Base-by-base conservation (phyloP, 805 yeast species). In the Nakazawaea holstii region DNA sequence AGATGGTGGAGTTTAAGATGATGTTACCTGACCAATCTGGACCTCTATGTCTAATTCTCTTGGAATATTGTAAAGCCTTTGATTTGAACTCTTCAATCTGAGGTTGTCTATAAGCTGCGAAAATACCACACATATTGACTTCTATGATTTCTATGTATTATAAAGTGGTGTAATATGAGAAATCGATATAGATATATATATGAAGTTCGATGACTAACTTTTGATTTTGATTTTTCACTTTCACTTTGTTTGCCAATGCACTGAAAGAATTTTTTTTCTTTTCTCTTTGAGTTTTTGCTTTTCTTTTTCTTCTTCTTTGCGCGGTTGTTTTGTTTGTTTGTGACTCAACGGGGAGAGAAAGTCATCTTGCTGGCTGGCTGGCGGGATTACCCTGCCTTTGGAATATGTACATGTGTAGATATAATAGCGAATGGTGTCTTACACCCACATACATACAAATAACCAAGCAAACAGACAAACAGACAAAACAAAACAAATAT, bases 11-110 rank as follows among this genome's bases (percentile, higher is more conserved):
- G 82, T 87, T 87, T 64, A 82, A 81, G 55, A 78, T 71, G 55
- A 77, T 66, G 81, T 89, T 90, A 62, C 99, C 99, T 35, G 90
- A 78, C 99, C 99, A 94, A 71, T 94, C 99, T 57, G 99, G 99
- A 62, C 99, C 99, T 71, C 99, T 84, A 71, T 94, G 99, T 73
- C 99, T 84, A 66, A 92, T 85, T 70, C 91, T 80, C 69, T 89
- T 92, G 53, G 98, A 78, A 65, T 88, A 77, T 66, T 88, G 95
- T 53, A 94, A 76, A 39, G 98, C 98, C 64, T 83, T 83, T 53
- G 83, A 79, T 70, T 91, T 92, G 77, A 87, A 94, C 47, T 74
- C 70, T 58, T 84, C 83, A 51, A 87, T 84, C 55, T 89, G 86
- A 38, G 82, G 84, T 62, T 87, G 92, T 68, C 76, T 82, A 70